Evolutionary conservation across 192 early-diverging fungal species (phyloP), one percentile per base, ranked within the genome.

Genomic region (Anaeromyces robustus): DNA sequence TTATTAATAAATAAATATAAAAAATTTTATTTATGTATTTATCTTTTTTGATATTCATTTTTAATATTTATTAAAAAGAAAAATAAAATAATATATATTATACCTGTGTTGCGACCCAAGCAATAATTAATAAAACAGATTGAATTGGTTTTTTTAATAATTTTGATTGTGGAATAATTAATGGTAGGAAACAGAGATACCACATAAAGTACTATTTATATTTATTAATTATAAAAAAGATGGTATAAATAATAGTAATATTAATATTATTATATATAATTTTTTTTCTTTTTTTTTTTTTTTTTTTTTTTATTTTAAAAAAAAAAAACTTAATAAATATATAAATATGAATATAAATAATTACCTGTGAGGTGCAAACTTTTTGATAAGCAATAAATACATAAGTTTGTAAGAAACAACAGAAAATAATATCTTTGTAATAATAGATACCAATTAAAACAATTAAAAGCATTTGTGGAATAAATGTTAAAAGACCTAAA

Each of bases 381-480:
- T 98, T 98, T 88, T 99, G 97, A 83, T 93, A 93, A 29, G 93
- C 91, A 12, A 99, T 96, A 90, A 99, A 99, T 1, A 91, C 91
- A 89, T 96, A 97, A 0, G 97, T 99, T 81, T 99, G 98, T 32
- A 93, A 84, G 86, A 98, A 98, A 28, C 89, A 90, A 9, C 95
- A 94, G 85, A 98, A 93, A 80, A 92, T 93, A 26, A 98, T 86
- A 81, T 99, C 95, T 78, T 90, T 89, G 16, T 89, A 92, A 85
- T 92, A 93, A 0, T 87, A 90, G 37, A 94, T 80, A 12, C 94
- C 95, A 12, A 95, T 86, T 17, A 87, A 82, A 17, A 87, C 30
- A 16, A 94, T 92, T 4, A 94, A 85, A 1, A 86, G 39, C 22
- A 95, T 83, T 83, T 99, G 98, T 4, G 97, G 96, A 37, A 95